A percentile compares a stretch with the other conserved stretches of the same genome.
These are phyloP conservation scores for Hericium coralloides DNA, from an alignment of 768 basidiomycete genomes.

Conservation along the genomic window DNA sequence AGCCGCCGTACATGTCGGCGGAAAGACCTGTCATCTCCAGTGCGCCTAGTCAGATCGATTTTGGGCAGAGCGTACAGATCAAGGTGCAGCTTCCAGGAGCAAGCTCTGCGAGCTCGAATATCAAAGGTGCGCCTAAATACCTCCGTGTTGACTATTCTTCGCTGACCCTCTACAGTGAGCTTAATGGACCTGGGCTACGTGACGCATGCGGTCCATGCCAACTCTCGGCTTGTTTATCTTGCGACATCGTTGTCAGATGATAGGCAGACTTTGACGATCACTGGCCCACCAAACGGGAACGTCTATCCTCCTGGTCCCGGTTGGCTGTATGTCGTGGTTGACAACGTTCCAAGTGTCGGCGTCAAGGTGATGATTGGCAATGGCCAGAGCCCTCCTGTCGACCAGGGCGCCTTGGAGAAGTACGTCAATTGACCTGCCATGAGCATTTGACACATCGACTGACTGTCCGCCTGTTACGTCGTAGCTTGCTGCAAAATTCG, in stretches of 20 bases:
- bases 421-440: conserved; percentile 23
- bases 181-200: conserved; percentile 80
- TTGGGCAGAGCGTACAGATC: conserved; percentile 39
- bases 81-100: conserved; percentile 30
- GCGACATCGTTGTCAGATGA: conserved; percentile 33
- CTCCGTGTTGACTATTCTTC: neutral
- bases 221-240: conserved; percentile 69
- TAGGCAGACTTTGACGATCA: conserved; percentile 42
- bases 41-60: conserved; percentile 29
- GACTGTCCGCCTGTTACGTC: neutral
- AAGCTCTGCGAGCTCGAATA: conserved; percentile 27
- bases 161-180: conserved; percentile 34
- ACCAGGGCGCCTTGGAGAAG: conserved; percentile 49
- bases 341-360: conserved; percentile 59
- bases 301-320: conserved; percentile 79
- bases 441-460: neutral
- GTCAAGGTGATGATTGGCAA: conserved; percentile 60
- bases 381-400: conserved; percentile 50
- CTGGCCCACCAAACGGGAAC: conserved; percentile 51
- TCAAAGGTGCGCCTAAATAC: conserved; percentile 37
- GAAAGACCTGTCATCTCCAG: conserved; percentile 40
- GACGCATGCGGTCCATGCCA: conserved; percentile 70
- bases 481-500: conserved; percentile 41
- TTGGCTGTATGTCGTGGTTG: conserved; percentile 60
- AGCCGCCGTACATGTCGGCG: conserved; percentile 69